Evolutionary conservation across 306 rosid species (phyloP).

Genomic region (Oxytropis ochrocephala): DNA sequence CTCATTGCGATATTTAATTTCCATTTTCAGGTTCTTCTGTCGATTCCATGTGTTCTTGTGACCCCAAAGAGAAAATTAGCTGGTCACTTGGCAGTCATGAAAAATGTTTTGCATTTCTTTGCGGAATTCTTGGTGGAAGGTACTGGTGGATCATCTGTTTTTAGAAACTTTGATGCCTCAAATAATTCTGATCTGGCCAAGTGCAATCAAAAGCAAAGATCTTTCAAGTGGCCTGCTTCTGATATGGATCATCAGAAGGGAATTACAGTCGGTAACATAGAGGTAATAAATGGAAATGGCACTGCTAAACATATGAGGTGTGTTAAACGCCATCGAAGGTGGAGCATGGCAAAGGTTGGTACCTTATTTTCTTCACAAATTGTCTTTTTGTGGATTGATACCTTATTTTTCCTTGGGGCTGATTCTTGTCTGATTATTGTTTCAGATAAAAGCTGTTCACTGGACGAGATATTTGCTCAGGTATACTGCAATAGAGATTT

Average conservation of each 20-base stretch:
- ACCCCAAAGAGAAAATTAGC: constrained; percentile 87
- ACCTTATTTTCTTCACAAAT: constrained; percentile 18
- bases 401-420: background rate
- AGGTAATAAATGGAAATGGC: constrained; percentile 48
- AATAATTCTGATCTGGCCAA: constrained; percentile 54
- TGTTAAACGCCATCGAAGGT: constrained; percentile 88
- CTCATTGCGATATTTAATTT: constrained; percentile 24
- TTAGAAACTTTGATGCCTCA: constrained; percentile 60
- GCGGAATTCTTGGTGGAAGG: constrained; percentile 92
- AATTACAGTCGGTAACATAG: constrained; percentile 33
- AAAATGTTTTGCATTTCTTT: constrained; percentile 82
- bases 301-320: constrained; percentile 51
- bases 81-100: constrained; percentile 89
- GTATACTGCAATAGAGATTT: constrained; percentile 87
- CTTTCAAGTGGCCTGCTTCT: constrained; percentile 54
- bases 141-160: constrained; percentile 87
- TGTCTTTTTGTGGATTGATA: background rate
- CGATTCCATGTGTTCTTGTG: constrained; percentile 81
- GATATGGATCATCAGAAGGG: constrained; percentile 61
- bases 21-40: constrained; percentile 71
- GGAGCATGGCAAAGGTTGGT: constrained; percentile 84
- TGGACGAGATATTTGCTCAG: constrained; percentile 95
- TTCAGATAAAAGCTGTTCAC: constrained; percentile 81
- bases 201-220: constrained; percentile 59
- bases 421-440: constrained; percentile 22